Percentiles rank a stretch among this genome's conserved stretches.
Evolutionary conservation across 805 yeast genomes (phyloP).

Genomic region (Blastobotrys peoriensis): DNA sequence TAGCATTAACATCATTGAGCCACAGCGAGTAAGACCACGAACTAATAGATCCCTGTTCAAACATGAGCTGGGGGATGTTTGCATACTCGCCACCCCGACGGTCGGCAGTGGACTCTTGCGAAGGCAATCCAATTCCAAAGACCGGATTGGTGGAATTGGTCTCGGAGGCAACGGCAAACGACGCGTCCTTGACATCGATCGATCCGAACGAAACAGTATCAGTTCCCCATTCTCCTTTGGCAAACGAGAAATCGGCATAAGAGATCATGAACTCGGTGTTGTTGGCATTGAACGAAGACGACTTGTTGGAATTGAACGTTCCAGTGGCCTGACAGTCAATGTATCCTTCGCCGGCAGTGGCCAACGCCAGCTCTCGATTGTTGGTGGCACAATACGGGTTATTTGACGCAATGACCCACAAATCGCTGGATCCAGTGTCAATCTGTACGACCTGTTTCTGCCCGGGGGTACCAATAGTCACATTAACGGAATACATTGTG

Average conservation of each 20-base stretch:
- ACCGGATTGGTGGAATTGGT: constrained; percentile 45
- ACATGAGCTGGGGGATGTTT: constrained; percentile 61
- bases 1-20: constrained; percentile 32
- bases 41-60: constrained; percentile 38
- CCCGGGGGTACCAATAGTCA: constrained; percentile 49
- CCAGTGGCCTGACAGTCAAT: constrained; percentile 24
- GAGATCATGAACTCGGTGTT: constrained; percentile 22
- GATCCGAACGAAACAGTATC: constrained; percentile 55
- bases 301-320: constrained; percentile 27
- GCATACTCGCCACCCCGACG: constrained; percentile 35
- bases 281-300: constrained; percentile 24
- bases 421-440: constrained; percentile 75
- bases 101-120: constrained; percentile 13
- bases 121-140: constrained; percentile 17
- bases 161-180: constrained; percentile 38
- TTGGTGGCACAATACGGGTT: constrained; percentile 39
- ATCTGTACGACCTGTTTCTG: constrained; percentile 50
- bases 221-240: constrained; percentile 53
- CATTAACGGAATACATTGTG: constrained; percentile 27
- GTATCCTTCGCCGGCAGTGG: constrained; percentile 4
- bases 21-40: constrained; percentile 42
- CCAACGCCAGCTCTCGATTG: constrained; percentile 33
- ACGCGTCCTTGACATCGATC: constrained; percentile 37
- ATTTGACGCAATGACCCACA: constrained; percentile 51
- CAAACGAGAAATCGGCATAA: constrained; percentile 42